phyloP scores from a whole-genome alignment of 495 filamentous ascomycete species.

The Tuber magnatum region DNA sequence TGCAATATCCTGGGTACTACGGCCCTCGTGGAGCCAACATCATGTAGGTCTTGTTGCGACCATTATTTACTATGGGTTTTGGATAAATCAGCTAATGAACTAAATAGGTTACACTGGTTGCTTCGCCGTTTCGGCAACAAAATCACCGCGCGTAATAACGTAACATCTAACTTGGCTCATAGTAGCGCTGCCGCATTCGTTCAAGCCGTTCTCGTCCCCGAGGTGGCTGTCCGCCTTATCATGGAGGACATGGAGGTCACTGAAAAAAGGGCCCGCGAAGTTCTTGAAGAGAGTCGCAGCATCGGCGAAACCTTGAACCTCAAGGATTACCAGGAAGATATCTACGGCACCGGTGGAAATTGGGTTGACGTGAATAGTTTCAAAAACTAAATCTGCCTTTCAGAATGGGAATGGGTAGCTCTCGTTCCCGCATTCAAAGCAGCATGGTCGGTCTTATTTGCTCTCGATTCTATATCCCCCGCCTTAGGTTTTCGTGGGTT shows the following conservation, averaged over 20 bases:
- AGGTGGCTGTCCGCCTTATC: conserved; percentile 67
- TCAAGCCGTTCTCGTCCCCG: conserved; percentile 79
- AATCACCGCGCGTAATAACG: neutral
- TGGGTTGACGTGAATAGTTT: neutral
- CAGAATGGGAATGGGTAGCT: neutral
- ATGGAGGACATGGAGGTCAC: conserved; percentile 75
- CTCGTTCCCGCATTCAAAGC: neutral
- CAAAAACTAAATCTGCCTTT: neutral
- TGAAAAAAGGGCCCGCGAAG: conserved; percentile 56
- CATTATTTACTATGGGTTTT: neutral
- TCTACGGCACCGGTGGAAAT: conserved; percentile 41
- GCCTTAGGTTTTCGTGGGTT: neutral
- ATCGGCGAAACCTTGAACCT: conserved; percentile 71
- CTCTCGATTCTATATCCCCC: neutral
- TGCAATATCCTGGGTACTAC: conserved; percentile 72
- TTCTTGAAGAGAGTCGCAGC: conserved; percentile 67
- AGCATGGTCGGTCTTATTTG: neutral
- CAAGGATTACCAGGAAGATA: conserved; percentile 54
- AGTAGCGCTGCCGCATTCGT: conserved; percentile 69
- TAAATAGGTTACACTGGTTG: neutral
- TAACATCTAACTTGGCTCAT: conserved; percentile 47
- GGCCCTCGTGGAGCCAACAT: conserved; percentile 65
- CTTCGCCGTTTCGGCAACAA: neutral
- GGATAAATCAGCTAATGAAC: neutral
- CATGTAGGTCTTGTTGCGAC: conserved; percentile 47